Evolutionary conservation across 805 yeast genomes (phyloP).

Genomic region (Isabelozyma heimii): DNA sequence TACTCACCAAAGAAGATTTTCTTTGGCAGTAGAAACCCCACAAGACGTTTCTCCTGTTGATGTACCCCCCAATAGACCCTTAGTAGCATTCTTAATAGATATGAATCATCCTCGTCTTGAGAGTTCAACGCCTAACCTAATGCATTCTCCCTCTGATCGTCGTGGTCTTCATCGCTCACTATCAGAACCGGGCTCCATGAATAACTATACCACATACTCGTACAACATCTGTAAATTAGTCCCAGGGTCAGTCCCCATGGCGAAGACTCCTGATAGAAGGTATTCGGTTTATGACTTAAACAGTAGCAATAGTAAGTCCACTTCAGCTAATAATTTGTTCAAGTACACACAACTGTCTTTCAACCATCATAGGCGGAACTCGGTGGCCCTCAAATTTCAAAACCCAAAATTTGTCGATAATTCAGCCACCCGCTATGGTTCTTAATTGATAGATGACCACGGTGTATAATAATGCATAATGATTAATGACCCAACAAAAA

Average conservation of each 20-base stretch:
- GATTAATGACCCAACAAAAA: too few relatives aligned
- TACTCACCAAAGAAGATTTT: conserved; percentile 6
- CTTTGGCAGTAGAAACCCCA: conserved; percentile 8
- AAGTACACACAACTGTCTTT: conserved; percentile 4
- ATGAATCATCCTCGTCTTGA: neutral
- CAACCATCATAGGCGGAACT: conserved; percentile 44
- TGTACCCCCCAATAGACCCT: conserved; percentile 10
- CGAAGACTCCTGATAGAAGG: conserved; percentile 2
- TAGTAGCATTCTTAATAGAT: conserved; percentile 18
- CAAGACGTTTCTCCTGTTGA: neutral
- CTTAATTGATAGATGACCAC: too few relatives aligned
- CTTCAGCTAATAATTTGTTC: neutral
- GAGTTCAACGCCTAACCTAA: neutral
- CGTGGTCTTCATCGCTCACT: neutral
- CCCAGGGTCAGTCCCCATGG: neutral
- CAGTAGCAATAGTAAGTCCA: conserved; percentile 5
- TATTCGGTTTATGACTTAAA: conserved; percentile 14
- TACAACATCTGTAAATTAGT: neutral
- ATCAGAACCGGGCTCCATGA: conserved; percentile 1
- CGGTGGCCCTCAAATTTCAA: conserved; percentile 47
- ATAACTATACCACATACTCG: neutral
- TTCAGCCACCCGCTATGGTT: neutral
- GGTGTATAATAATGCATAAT: too few relatives aligned
- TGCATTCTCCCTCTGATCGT: neutral
- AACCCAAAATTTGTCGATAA: conserved; percentile 22